Percentiles rank a stretch among this genome's conserved stretches.
Conservation (phyloP, 164 flowering plant genomes). For the Magnolia changhungtana region DNA sequence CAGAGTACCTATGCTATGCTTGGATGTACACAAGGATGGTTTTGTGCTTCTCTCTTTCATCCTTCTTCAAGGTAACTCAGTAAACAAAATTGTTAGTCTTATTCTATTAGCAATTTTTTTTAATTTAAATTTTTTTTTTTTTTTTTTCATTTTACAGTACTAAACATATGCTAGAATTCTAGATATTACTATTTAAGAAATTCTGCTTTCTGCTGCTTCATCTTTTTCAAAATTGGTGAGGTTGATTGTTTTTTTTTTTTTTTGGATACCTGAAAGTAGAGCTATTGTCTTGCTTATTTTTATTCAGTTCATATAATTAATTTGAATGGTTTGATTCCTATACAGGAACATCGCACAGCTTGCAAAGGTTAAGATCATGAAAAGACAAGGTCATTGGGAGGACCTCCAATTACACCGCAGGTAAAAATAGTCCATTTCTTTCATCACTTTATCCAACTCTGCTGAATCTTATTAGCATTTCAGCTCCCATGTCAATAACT, state of each 20-base stretch:
- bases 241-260: too few relatives aligned
- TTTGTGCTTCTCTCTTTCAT: conserved; percentile 58
- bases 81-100: not conserved
- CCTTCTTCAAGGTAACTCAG: conserved; percentile 54
- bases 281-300: not conserved
- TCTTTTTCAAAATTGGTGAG: too few relatives aligned
- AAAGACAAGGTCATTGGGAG: conserved; percentile 53
- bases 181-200: too few relatives aligned
- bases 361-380: conserved; percentile 60
- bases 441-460: not conserved
- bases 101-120: not conserved
- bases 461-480: not conserved
- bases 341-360: conserved; percentile 57
- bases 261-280: too few relatives aligned
- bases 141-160: not conserved
- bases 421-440: conserved; percentile 20
- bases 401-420: conserved; percentile 53
- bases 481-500: not conserved
- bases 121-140: too few relatives aligned
- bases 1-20: conserved; percentile 77
- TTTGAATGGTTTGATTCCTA: not conserved
- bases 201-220: too few relatives aligned
- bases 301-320: not conserved
- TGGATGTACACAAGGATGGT: conserved; percentile 84
- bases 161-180: too few relatives aligned